Percentiles rank a stretch among this genome's conserved stretches.
Conservation (phyloP, 2,329 filamentous ascomycete species). For the Cordyceps cicadae region DNA sequence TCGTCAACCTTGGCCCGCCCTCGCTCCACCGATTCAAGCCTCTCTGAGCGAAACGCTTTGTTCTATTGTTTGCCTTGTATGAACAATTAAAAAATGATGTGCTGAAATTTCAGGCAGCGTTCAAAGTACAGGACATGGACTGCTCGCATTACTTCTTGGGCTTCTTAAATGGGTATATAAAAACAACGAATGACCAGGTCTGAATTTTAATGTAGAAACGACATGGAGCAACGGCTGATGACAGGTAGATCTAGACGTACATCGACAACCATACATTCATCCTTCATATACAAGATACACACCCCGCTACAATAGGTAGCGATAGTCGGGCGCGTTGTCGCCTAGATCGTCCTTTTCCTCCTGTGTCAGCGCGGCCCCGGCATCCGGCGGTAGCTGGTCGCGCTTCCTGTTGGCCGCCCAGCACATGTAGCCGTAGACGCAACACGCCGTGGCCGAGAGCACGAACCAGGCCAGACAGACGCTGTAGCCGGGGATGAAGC, state of each 20-base stretch:
- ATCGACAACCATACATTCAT: background rate
- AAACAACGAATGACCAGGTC: background rate
- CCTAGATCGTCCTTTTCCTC: constrained; percentile 55
- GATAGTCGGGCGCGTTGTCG: constrained; percentile 51
- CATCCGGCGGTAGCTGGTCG: constrained; percentile 29
- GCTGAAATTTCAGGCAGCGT: no score
- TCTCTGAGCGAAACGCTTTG: background rate
- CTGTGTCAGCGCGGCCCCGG: constrained; percentile 41
- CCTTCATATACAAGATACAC: background rate
- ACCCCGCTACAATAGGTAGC: constrained; percentile 42
- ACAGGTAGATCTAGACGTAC: background rate
- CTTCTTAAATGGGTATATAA: constrained; percentile 5
- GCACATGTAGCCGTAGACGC: constrained; percentile 52
- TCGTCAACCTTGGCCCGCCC: background rate
- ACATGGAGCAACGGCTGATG: background rate
- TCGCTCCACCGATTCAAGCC: background rate
- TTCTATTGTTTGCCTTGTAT: background rate
- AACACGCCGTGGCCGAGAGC: constrained; percentile 54
- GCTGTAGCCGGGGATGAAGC: constrained; percentile 63
- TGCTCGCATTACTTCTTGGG: background rate
- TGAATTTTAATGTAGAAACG: background rate
- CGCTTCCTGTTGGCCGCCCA: constrained; percentile 52
- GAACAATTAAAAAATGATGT: no score
- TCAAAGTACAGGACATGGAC: no score
- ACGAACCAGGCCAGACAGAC: constrained; percentile 69